Evolutionary conservation across 164 flowering plant species (phyloP).

Genomic region (Dillenia suffruticosa): DNA sequence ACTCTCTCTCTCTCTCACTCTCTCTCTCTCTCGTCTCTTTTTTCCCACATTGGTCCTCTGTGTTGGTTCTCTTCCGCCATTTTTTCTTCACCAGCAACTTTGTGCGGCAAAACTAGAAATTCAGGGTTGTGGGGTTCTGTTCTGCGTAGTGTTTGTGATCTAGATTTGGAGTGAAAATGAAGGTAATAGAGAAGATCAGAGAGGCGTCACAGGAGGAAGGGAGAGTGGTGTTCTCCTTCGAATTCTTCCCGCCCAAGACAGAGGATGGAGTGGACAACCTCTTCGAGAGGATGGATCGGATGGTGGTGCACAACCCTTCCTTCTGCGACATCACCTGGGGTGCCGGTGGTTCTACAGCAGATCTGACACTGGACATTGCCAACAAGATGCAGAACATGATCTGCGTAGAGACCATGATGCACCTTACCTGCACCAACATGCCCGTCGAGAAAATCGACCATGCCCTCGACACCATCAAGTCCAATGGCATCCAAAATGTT

Average conservation of each 20-base stretch:
- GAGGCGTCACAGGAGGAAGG: conserved; percentile 30
- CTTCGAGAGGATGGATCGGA: conserved; percentile 88
- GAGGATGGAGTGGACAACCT: conserved; percentile 93
- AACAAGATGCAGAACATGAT: conserved; percentile 90
- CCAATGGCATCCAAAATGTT: conserved; percentile 88
- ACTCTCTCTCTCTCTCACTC: no score
- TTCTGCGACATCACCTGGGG: conserved; percentile 99
- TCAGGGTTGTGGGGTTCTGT: no score
- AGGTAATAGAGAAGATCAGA: conserved; percentile 87
- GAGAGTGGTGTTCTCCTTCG: conserved; percentile 79
- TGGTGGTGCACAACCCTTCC: conserved; percentile 81
- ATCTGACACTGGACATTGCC: conserved; percentile 87
- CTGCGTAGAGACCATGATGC: conserved; percentile 98
- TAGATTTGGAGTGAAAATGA: conserved; percentile 37
- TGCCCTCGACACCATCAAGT: conserved; percentile 70
- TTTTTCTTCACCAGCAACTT: no score
- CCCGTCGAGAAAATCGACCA: conserved; percentile 91
- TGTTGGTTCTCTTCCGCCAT: no score
- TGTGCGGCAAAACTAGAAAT: not conserved
- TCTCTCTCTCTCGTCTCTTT: no score
- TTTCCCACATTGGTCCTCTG: no score
- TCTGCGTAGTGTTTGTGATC: no score
- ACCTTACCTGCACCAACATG: conserved; percentile 98
- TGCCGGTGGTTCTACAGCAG: conserved; percentile 96
- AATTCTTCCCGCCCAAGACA: conserved; percentile 93